Conservation (phyloP, 352 stramenopile species). For the Phytopythium sindhum region DNA sequence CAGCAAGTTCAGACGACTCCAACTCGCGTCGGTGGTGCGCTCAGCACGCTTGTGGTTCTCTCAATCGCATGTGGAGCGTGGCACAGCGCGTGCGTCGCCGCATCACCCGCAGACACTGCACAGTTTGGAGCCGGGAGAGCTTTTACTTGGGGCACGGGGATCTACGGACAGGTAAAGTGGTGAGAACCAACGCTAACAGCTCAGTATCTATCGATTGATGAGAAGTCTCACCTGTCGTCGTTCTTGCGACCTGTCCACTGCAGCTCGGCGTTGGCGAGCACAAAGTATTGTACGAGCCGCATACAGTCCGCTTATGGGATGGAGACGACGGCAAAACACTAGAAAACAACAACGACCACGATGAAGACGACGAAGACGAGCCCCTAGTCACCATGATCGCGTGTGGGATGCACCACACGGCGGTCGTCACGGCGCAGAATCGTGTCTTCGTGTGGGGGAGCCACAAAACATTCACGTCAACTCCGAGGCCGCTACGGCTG, state of each 20-base stretch:
- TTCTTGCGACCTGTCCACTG: not conserved
- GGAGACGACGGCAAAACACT: not conserved
- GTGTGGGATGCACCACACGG: slow-evolving; percentile 68
- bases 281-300: slow-evolving; percentile 46
- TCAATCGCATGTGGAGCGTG: slow-evolving; percentile 69
- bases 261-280: slow-evolving; percentile 45
- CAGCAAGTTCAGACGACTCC: slow-evolving; percentile 20
- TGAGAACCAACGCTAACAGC: not conserved
- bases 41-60: slow-evolving; percentile 33
- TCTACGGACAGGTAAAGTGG: slow-evolving; percentile 50
- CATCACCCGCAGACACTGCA: slow-evolving; percentile 5
- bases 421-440: slow-evolving; percentile 44
- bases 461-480: slow-evolving; percentile 37
- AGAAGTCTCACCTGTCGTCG: not conserved
- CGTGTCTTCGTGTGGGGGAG: slow-evolving; percentile 72
- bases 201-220: not conserved
- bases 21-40: slow-evolving; percentile 27
- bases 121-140: slow-evolving; percentile 25
- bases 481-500: slow-evolving; percentile 33
- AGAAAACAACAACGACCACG: slow-evolving; percentile 17
- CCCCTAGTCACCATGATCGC: slow-evolving; percentile 35
- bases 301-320: slow-evolving; percentile 28
- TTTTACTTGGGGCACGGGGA: slow-evolving; percentile 70
- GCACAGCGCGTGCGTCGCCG: slow-evolving; percentile 67
- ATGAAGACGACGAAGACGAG: slow-evolving; percentile 22